Evolutionary conservation across 192 early-diverging fungal genomes (phyloP).

Genomic region (Coemansia aciculifera): DNA sequence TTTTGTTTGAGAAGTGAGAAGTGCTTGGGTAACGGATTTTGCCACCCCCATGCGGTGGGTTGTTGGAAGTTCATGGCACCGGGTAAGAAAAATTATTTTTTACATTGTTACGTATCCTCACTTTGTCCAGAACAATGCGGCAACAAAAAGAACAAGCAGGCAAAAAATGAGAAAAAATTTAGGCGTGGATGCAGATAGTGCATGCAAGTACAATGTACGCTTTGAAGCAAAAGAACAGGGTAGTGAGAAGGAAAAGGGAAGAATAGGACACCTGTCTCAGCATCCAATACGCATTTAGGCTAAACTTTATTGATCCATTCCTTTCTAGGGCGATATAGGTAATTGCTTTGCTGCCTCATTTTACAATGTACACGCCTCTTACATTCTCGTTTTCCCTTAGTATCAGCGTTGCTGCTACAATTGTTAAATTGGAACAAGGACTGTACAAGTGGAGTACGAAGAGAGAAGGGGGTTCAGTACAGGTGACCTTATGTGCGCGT

Average conservation of each 20-base stretch:
- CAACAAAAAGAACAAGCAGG: background rate
- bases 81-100: background rate
- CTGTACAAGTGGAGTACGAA: background rate
- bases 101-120: background rate
- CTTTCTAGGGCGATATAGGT: background rate
- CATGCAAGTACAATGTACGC: background rate
- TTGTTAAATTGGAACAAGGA: background rate
- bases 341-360: background rate
- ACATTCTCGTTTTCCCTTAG: background rate
- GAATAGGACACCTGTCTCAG: too few species aligned
- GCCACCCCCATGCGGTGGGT: background rate
- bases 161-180: background rate
- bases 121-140: background rate
- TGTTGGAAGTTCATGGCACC: slow-evolving; percentile 10
- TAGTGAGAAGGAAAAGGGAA: background rate
- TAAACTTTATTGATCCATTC: background rate
- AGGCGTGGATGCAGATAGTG: background rate
- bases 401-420: background rate
- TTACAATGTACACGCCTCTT: background rate
- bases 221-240: background rate
- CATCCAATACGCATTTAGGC: background rate
- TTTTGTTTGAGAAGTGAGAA: background rate
- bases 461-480: background rate
- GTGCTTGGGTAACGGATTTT: slow-evolving; percentile 2
- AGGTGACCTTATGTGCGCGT: slow-evolving; percentile 2